phyloP scores from a whole-genome alignment of 2,329 filamentous ascomycete genomes.

The Pseudocercospora macadamiae region DNA sequence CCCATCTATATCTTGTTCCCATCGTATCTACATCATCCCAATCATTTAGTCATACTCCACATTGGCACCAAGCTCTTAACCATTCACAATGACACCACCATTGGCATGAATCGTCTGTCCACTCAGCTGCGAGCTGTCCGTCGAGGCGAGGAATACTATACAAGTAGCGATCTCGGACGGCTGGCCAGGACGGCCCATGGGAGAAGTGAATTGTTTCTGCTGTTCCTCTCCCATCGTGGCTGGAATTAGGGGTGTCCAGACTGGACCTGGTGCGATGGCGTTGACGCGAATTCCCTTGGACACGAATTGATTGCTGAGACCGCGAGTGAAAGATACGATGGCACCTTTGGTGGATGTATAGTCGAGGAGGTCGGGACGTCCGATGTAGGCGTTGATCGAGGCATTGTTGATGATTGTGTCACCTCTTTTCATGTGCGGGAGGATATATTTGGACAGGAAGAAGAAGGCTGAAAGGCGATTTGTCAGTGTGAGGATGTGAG shows the following conservation, averaged over 20 bases:
- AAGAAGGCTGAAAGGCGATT: conserved; percentile 57
- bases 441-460: conserved; percentile 75
- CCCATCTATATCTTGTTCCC: too few relatives aligned
- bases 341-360: conserved; percentile 81
- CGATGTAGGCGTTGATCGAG: conserved; percentile 81
- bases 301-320: conserved; percentile 74
- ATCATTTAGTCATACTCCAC: background rate
- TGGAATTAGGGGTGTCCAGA: conserved; percentile 77
- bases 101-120: conserved; percentile 73
- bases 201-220: conserved; percentile 71
- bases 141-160: conserved; percentile 77
- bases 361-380: conserved; percentile 77
- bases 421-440: conserved; percentile 75
- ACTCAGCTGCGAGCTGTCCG: conserved; percentile 72
- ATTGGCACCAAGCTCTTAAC: conserved; percentile 22
- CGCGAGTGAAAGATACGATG: conserved; percentile 77
- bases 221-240: conserved; percentile 71
- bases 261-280: conserved; percentile 74
- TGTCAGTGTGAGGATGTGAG: background rate
- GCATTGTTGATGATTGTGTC: conserved; percentile 83
- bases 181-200: conserved; percentile 77
- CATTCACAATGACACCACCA: conserved; percentile 59
- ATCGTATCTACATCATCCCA: background rate
- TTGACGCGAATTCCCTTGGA: conserved; percentile 75
- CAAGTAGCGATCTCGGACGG: conserved; percentile 81